Evolutionary conservation across 2,329 filamentous ascomycete species (phyloP).

Genomic region (Ophiostoma sp.): DNA sequence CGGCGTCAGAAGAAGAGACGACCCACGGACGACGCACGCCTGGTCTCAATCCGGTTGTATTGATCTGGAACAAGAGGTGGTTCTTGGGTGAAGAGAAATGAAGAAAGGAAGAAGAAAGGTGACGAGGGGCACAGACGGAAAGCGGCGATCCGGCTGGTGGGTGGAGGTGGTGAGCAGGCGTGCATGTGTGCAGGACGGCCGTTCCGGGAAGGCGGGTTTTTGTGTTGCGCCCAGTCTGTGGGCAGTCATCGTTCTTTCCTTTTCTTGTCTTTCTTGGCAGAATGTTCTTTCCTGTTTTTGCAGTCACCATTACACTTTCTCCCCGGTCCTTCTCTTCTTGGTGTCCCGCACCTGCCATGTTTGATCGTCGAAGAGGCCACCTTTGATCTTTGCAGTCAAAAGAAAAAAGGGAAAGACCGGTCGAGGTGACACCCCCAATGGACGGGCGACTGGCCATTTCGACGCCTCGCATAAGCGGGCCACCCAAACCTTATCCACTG

Average conservation of each 20-base stretch:
- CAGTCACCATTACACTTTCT: background rate
- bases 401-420: background rate
- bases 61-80: conserved; percentile 7
- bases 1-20: conserved; percentile 17
- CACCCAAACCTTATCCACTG: background rate
- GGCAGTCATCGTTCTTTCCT: background rate
- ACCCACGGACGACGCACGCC: conserved; percentile 7
- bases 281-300: background rate
- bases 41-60: conserved; percentile 19
- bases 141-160: conserved; percentile 1
- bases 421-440: background rate
- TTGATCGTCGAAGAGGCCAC: conserved; percentile 2
- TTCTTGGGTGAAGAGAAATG: background rate
- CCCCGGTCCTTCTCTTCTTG: background rate
- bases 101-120: background rate
- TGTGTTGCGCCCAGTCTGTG: background rate
- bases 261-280: background rate
- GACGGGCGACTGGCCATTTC: background rate
- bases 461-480: conserved; percentile 4
- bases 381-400: background rate
- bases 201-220: conserved; percentile 10
- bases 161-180: background rate
- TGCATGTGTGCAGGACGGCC: background rate
- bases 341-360: conserved; percentile 10
- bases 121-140: background rate